phyloP scores from a whole-genome alignment of 139 green algal genomes.

The Volvox africanus region DNA sequence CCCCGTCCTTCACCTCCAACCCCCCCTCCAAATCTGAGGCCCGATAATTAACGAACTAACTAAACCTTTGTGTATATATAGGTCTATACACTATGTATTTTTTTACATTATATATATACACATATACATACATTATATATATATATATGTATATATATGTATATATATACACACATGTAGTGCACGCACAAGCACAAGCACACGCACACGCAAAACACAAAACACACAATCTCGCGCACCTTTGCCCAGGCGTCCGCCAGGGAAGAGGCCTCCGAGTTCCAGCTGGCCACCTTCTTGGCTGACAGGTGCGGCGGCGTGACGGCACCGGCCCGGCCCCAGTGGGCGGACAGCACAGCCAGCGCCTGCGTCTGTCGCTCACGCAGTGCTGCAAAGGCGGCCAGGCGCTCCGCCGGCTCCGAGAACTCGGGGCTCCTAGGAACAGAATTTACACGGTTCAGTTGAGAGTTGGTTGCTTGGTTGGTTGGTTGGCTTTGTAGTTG shows the following conservation, averaged over 20 bases:
- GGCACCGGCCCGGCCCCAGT: conserved; percentile 32
- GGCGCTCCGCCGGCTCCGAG: conserved; percentile 60
- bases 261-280: conserved; percentile 40
- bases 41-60: too few relatives aligned
- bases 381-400: conserved; percentile 57
- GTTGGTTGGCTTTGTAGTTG: too few relatives aligned
- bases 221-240: background rate
- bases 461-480: too few relatives aligned
- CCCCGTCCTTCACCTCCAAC: too few relatives aligned
- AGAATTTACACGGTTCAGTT: too few relatives aligned
- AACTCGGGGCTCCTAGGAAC: conserved; percentile 57
- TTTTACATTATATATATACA: too few relatives aligned
- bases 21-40: too few relatives aligned
- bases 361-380: conserved; percentile 53
- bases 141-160: background rate
- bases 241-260: conserved; percentile 47
- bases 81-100: too few relatives aligned
- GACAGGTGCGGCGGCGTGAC: conserved; percentile 56
- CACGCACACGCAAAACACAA: background rate
- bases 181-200: background rate
- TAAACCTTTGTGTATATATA: too few relatives aligned
- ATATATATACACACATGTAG: background rate
- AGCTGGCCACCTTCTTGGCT: conserved; percentile 38
- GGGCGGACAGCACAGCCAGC: conserved; percentile 15
- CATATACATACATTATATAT: too few relatives aligned